Evolutionary conservation across 345 rosid genomes (phyloP).

Genomic region (Theobroma cacao): DNA sequence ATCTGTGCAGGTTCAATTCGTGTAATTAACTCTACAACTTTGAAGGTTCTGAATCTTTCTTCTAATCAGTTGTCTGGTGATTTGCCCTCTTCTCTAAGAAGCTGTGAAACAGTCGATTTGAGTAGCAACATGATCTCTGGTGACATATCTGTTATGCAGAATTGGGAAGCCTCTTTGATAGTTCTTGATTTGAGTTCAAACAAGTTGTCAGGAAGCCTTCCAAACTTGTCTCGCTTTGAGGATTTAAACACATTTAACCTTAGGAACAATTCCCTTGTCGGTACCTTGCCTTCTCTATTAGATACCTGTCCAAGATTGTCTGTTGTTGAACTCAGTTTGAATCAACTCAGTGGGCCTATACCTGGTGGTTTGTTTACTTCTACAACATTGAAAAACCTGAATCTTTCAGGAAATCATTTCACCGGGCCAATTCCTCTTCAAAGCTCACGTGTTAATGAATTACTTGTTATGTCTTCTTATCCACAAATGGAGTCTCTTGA

Average conservation of each 20-base stretch:
- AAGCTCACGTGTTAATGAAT: conserved; percentile 55
- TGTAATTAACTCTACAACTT: conserved; percentile 55
- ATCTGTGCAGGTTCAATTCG: conserved; percentile 58
- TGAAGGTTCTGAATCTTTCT: conserved; percentile 71
- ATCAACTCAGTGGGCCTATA: conserved; percentile 61
- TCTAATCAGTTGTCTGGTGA: conserved; percentile 68
- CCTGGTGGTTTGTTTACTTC: conserved; percentile 63
- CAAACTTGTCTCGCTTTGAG: conserved; percentile 55
- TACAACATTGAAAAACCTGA: conserved; percentile 50
- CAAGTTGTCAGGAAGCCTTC: conserved; percentile 63
- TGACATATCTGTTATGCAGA: conserved; percentile 48
- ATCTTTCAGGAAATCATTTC: conserved; percentile 77
- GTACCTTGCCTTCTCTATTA: conserved; percentile 60
- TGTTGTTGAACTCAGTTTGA: conserved; percentile 70
- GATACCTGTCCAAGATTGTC: conserved; percentile 44
- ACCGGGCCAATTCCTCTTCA: conserved; percentile 66
- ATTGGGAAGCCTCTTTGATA: conserved; percentile 70
- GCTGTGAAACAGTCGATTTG: conserved; percentile 55
- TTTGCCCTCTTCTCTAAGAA: conserved; percentile 49
- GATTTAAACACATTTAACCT: conserved; percentile 55
- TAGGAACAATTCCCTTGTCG: conserved; percentile 61
- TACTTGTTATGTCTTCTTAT: conserved; percentile 40
- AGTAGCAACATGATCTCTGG: conserved; percentile 72
- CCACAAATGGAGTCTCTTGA: conserved; percentile 78
- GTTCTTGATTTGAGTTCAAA: conserved; percentile 85